These are phyloP conservation scores for Onygena corvina DNA, from an alignment of 2,329 filamentous ascomycete species.

Conservation along the genomic window DNA sequence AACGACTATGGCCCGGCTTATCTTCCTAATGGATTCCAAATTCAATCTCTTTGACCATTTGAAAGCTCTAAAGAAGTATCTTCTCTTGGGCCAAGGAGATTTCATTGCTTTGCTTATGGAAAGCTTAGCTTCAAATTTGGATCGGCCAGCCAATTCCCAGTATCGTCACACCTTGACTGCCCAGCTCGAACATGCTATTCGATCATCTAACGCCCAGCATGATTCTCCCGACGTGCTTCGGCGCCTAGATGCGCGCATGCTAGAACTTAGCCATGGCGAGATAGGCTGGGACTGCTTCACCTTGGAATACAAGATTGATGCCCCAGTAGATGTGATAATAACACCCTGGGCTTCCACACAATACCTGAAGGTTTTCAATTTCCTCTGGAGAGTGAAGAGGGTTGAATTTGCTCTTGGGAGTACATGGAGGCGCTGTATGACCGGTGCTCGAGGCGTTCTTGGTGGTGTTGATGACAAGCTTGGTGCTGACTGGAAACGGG, in stretches of 20 bases:
- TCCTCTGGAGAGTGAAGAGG: conserved; percentile 94
- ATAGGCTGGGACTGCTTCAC: conserved; percentile 99
- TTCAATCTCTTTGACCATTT: conserved; percentile 92
- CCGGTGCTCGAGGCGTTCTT: conserved; percentile 81
- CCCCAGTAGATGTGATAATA: conserved; percentile 91
- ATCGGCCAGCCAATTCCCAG: conserved; percentile 89
- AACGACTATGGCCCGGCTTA: conserved; percentile 89
- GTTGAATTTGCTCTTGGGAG: conserved; percentile 87
- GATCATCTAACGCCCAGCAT: conserved; percentile 92
- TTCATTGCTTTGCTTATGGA: conserved; percentile 97
- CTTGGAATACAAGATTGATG: conserved; percentile 94
- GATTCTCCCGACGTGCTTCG: conserved; percentile 85
- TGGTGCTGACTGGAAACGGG: conserved; percentile 74
- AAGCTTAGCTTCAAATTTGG: conserved; percentile 80
- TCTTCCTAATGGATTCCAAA: conserved; percentile 85
- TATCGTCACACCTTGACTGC: conserved; percentile 94
- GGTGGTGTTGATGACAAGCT: conserved; percentile 62
- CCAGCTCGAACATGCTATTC: conserved; percentile 94
- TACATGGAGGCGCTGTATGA: conserved; percentile 93
- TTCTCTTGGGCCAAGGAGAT: conserved; percentile 87
- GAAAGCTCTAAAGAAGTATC: conserved; percentile 82
- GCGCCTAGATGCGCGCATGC: conserved; percentile 91
- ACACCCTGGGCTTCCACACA: conserved; percentile 92
- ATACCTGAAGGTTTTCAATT: conserved; percentile 98
- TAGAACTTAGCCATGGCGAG: conserved; percentile 89